Base-by-base conservation (phyloP, 805 yeast species). In the Geotrichum ghanense region DNA sequence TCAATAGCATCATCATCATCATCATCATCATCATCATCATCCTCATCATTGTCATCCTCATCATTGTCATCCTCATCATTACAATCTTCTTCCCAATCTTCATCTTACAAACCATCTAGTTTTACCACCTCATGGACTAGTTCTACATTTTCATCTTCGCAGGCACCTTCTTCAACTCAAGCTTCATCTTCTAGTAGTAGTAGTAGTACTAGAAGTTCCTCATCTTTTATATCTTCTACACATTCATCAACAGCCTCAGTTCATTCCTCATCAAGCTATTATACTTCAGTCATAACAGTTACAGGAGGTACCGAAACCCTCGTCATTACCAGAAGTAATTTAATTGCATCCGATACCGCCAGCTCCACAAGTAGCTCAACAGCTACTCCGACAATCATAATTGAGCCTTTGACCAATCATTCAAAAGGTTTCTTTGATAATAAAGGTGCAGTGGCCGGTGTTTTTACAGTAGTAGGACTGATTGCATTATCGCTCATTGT, bases 371-470 rank as follows among this genome's bases (percentile, higher is more conserved):
- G 16, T 16, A 9, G 17, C 17, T 16, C 41, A 35, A 10, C 41
- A 10, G 10, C 41, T 9, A 35, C 10, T 20, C 41, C 41, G 16
- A 20, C 41, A 16, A 16, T 20, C 22, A 35, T 35, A 10, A 35
- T 20, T 10, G 41, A 16, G 22, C 22, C 41, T 16, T 20, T 20
- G 10, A 16, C 9, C 10, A 16, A n/a, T 19, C 10, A n/a, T n/a
- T 16, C 41, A 26, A 14, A 6, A 14, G 14, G 25, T 9, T 86
- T 81, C 58, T 86, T 83, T 71, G 70, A 72, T 48, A 67, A 76
- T 42, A 76, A 75, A 42, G 94, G 90, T 0, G 83, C 81, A 58
- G 92, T 86, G 1, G 94, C 89, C 0, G 95, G 94, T 2, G 83
- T 87, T 0, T 86, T 86, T 63, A 77, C 83, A 1, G 88, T 76